Conservation (phyloP, 2,329 filamentous ascomycete genomes). For the Colletotrichum siamense region DNA sequence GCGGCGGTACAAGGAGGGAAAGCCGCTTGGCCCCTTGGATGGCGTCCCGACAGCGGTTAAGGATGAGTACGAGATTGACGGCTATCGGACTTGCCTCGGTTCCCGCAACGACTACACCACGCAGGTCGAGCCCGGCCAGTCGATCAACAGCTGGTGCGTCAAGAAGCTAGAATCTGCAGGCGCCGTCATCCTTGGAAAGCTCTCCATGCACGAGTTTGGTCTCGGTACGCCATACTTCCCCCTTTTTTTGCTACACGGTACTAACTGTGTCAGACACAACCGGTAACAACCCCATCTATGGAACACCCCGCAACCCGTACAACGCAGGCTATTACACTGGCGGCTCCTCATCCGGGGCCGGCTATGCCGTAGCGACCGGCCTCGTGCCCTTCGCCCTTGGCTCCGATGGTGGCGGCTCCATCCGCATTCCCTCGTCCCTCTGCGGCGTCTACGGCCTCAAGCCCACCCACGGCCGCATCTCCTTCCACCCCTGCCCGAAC, state of each 20-base stretch:
- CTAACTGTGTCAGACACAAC: constrained; percentile 59
- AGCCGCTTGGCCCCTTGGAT: constrained; percentile 68
- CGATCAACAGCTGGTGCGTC: constrained; percentile 71
- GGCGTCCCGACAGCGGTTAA: constrained; percentile 78
- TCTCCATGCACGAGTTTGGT: constrained; percentile 79
- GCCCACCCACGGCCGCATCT: constrained; percentile 71
- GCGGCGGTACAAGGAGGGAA: constrained; percentile 54
- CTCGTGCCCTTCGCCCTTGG: constrained; percentile 76
- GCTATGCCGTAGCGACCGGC: constrained; percentile 72
- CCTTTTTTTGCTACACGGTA: background rate
- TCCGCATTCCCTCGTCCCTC: constrained; percentile 74
- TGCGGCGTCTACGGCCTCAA: constrained; percentile 80
- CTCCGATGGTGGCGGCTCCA: constrained; percentile 75
- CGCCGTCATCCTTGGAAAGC: constrained; percentile 44
- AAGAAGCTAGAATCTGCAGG: constrained; percentile 69
- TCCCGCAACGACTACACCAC: constrained; percentile 65
- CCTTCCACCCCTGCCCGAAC: constrained; percentile 62
- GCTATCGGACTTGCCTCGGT: constrained; percentile 72
- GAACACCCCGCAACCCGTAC: constrained; percentile 79
- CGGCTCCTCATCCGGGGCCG: constrained; percentile 77
- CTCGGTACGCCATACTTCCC: constrained; percentile 54
- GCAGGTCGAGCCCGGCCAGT: constrained; percentile 38
- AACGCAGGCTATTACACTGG: constrained; percentile 77
- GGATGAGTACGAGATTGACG: constrained; percentile 78
- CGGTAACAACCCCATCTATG: constrained; percentile 75